Percentiles rank a stretch among this genome's conserved stretches.
Evolutionary conservation across 1,139 yeast species (phyloP).

Genomic region (Candida tunisiensis): DNA sequence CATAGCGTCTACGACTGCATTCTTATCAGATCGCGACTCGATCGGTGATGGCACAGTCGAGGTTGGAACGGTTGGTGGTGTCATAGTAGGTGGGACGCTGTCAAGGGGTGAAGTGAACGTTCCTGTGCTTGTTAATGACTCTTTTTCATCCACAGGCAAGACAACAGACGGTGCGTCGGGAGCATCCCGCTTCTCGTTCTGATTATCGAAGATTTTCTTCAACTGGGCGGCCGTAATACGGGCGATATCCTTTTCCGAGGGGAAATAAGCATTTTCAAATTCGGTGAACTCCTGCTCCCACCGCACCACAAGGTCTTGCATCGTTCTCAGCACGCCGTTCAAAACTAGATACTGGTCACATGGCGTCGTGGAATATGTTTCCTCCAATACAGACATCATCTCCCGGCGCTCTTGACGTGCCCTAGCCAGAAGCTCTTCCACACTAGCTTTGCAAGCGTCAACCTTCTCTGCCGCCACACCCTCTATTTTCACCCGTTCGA

Average conservation of each 20-base stretch:
- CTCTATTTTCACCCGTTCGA: constrained; percentile 70
- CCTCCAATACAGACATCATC: constrained; percentile 30
- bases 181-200: constrained; percentile 3
- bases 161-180: neutral
- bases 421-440: constrained; percentile 39
- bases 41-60: too few relatives aligned
- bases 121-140: too few relatives aligned
- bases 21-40: too few relatives aligned
- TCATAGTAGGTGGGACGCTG: too few relatives aligned
- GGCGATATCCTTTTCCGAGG: constrained; percentile 88
- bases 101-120: too few relatives aligned
- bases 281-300: constrained; percentile 82
- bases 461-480: constrained; percentile 50
- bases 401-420: constrained; percentile 34
- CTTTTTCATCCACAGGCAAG: too few relatives aligned
- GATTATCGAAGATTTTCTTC: constrained; percentile 38
- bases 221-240: constrained; percentile 81
- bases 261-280: constrained; percentile 67
- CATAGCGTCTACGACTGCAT: too few relatives aligned
- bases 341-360: constrained; percentile 56
- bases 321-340: constrained; percentile 48
- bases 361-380: constrained; percentile 35
- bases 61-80: too few relatives aligned
- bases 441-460: constrained; percentile 45
- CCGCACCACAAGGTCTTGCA: constrained; percentile 68